Conservation (phyloP, 306 rosid species). For the Medicago truncatula region MtrunA17r5.0-ANR NC_053044.1:38604501-38605000, state of each 20-base stretch:
- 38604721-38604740: constrained; percentile 77
- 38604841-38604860: constrained; percentile 3
- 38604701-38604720: constrained; percentile 99
- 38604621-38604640: constrained; percentile 69
- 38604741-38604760: constrained; percentile 89
- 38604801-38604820: neutral
- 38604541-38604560: constrained; percentile 36
- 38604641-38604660: constrained; percentile 93
- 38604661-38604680: constrained; percentile 83
- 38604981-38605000: neutral
- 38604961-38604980: neutral
- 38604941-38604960: neutral
- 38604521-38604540: constrained; percentile 8
- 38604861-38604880: neutral
- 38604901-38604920: constrained; percentile 26
- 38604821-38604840: neutral
- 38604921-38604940: neutral
- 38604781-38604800: constrained; percentile 28
- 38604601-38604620: constrained; percentile 87
- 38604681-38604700: constrained; percentile 92
- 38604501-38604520: constrained; percentile 36
- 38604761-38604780: constrained; percentile 65
- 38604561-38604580: constrained; percentile 51
- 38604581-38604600: constrained; percentile 57
- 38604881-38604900: constrained; percentile 22